These are phyloP conservation scores for Podila verticillata DNA, from an alignment of 192 early-diverging fungal genomes.

Conservation along the genomic window DNA sequence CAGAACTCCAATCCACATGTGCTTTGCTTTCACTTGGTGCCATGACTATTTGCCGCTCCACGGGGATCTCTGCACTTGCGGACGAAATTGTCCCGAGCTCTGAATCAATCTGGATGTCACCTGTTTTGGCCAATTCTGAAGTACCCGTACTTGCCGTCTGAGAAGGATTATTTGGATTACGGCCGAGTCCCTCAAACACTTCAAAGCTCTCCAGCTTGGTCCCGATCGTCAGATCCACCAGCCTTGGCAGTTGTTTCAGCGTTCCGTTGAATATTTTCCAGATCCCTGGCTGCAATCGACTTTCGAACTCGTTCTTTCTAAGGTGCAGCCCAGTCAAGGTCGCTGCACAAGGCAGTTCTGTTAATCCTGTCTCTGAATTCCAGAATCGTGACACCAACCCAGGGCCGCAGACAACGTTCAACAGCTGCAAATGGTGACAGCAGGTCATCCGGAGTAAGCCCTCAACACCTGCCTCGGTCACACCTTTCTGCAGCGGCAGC, in stretches of 20 bases:
- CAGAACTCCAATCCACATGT: constrained; percentile 8
- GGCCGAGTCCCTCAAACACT: constrained; percentile 26
- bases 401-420: constrained; percentile 24
- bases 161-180: constrained; percentile 8
- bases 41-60: neutral
- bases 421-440: constrained; percentile 1
- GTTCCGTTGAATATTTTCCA: constrained; percentile 11
- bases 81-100: neutral
- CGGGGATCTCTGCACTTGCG: neutral
- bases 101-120: neutral
- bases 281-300: neutral
- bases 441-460: constrained; percentile 7
- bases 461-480: constrained; percentile 11
- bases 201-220: constrained; percentile 12
- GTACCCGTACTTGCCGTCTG: no score
- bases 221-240: constrained; percentile 27
- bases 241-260: constrained; percentile 18
- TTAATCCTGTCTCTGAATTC: constrained; percentile 3
- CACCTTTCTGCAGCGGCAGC: neutral
- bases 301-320: neutral
- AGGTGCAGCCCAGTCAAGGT: constrained; percentile 9
- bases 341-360: constrained; percentile 16
- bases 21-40: neutral
- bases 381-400: constrained; percentile 17
- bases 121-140: neutral